A percentile compares a stretch with the other conserved stretches of the same genome.
phyloP scores from a whole-genome alignment of 2,329 filamentous ascomycete genomes.

The Fusarium tjaetaba region DNA sequence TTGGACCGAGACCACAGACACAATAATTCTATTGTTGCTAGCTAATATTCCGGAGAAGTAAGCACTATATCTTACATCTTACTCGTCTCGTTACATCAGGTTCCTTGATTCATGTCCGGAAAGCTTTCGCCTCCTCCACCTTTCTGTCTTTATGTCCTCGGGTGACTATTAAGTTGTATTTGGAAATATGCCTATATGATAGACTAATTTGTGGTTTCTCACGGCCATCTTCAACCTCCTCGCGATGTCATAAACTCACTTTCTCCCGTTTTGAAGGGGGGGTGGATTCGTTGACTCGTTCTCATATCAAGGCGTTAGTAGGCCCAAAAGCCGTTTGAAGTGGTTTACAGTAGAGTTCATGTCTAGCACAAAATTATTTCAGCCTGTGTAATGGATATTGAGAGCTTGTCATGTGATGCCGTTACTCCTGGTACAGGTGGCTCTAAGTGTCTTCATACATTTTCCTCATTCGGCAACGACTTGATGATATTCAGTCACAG shows the following conservation, averaged over 20 bases:
- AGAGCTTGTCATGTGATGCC: too few species aligned
- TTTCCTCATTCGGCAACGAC: too few species aligned
- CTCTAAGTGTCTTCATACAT: too few species aligned
- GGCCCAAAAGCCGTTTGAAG: too few species aligned
- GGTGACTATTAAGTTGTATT: accelerated
- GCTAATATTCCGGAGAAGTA: background rate
- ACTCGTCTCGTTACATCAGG: background rate
- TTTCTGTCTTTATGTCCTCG: accelerated
- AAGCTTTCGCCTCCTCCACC: accelerated
- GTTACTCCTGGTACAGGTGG: too few species aligned
- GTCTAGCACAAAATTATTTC: too few species aligned
- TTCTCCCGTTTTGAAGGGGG: background rate
- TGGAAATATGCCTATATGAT: accelerated
- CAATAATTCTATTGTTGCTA: accelerated
- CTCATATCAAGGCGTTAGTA: background rate
- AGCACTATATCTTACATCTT: accelerated
- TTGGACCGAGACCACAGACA: accelerated
- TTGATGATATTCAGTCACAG: too few species aligned
- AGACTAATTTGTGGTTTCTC: accelerated
- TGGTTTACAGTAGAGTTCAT: too few species aligned
- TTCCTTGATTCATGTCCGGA: background rate
- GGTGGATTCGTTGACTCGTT: background rate
- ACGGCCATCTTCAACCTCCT: too few species aligned
- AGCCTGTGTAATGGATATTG: too few species aligned
- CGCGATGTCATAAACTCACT: accelerated